Evolutionary conservation across 768 basidiomycete genomes (phyloP), one percentile per base, ranked within the genome.

Genomic region (Mycena leptocephala): DNA sequence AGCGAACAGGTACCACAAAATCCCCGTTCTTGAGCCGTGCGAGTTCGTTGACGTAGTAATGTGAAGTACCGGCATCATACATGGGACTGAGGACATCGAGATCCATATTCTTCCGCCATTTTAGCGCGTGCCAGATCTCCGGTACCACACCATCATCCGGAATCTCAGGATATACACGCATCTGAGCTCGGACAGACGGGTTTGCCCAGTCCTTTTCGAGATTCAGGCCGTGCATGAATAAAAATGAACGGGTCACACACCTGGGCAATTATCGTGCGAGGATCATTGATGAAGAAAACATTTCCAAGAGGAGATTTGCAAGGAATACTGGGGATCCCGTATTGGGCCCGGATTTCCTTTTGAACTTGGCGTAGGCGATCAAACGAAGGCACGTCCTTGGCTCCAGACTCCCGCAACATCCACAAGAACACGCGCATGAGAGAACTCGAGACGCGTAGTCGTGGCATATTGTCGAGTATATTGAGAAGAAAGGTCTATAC

Each of bases 321-420:
- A n/a, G n/a, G 62, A 56, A 68, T 56, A 7, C 30, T 53, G 3
- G 66, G 33, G 39, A 68, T 68, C 37, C 51, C 62, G 16, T 33
- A 68, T 26, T 68, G 51, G 28, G 6, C 33, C 3, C 66, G 48
- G 11, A 68, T 13, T 11, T 53, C 11, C 35, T 68, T 68, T 37
- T 68, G 66, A 3, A 68, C 35, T 55, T 32, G 24, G 26, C 56
- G 43, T 9, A 74, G 55, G n/a, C 24, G 41, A 26, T 74, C 72
- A 51, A 74, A 68, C 1, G 72, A 74, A n/a, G 72, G 72, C 5
- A 74, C 72, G 46, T 68, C 39, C 10, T 35, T 37, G 35, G 35
- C 35, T 37, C 35, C 35, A 37, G 35, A 37, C 35, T 37, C 35
- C 35, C 35, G 35, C 35, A 37, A 37, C 35, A 37, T 37, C 35